Conservation (phyloP, 1,139 yeast species). For the Hanseniaspora uvarum region DNA sequence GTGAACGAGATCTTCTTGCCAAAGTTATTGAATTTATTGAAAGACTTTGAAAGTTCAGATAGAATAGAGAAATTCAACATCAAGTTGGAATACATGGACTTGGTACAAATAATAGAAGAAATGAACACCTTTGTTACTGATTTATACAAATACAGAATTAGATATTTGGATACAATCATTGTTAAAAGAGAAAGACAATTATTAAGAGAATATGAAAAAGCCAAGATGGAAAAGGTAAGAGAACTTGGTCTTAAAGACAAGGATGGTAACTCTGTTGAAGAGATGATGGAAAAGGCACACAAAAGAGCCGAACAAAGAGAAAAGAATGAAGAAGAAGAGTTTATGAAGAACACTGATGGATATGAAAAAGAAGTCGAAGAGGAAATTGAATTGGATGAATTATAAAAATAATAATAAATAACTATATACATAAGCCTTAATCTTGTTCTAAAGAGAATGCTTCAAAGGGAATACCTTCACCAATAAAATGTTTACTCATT, state of each 20-base stretch:
- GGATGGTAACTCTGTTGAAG: constrained; percentile 21
- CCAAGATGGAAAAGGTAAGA: constrained; percentile 9
- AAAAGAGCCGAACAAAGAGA: constrained; percentile 20
- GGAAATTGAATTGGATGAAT: not conserved
- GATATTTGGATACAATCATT: constrained; percentile 5
- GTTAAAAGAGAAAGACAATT: constrained; percentile 5
- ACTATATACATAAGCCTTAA: not conserved
- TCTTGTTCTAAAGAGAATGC: constrained; percentile 48
- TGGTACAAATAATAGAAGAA: not conserved
- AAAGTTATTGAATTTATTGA: constrained; percentile 20
- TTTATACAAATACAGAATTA: constrained; percentile 13
- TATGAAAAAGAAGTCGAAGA: constrained; percentile 12
- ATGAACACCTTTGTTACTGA: not conserved
- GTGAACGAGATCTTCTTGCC: constrained; percentile 18
- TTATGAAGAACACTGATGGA: constrained; percentile 16
- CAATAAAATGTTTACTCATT: constrained; percentile 76
- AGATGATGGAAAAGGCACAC: constrained; percentile 13
- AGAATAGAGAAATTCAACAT: constrained; percentile 6
- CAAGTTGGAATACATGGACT: constrained; percentile 10
- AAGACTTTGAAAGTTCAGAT: constrained; percentile 18
- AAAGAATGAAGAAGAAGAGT: constrained; percentile 18
- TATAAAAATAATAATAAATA: not conserved
- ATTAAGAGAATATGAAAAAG: constrained; percentile 12
- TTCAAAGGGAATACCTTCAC: constrained; percentile 63
- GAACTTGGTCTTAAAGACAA: constrained; percentile 21